phyloP scores from a whole-genome alignment of 2,329 filamentous ascomycete genomes.

The Aspergillus sp. region DNA sequence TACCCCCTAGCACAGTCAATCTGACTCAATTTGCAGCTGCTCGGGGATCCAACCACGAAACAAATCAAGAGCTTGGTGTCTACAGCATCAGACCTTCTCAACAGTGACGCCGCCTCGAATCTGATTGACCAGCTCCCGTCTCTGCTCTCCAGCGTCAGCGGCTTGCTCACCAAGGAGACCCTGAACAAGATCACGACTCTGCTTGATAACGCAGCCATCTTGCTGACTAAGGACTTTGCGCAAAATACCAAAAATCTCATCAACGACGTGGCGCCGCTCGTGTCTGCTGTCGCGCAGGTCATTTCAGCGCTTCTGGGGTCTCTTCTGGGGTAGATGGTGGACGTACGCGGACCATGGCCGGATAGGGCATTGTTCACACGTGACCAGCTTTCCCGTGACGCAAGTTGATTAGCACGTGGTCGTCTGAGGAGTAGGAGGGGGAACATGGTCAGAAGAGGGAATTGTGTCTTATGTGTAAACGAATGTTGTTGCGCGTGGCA shows the following conservation, averaged over 20 bases:
- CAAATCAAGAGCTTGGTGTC: conserved; percentile 9
- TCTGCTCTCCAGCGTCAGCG: conserved; percentile 5
- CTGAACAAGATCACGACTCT: conserved; percentile 7
- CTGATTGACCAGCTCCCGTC: conserved; percentile 6
- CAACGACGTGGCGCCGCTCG: conserved; percentile 10
- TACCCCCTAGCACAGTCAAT: too few species aligned
- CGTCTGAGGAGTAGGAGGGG: too few species aligned
- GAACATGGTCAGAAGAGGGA: too few species aligned
- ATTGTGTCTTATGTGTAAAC: too few species aligned
- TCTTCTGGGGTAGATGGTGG: conserved; percentile 6
- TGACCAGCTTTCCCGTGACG: too few species aligned
- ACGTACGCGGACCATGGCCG: too few species aligned
- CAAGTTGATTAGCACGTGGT: too few species aligned
- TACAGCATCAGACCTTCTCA: conserved; percentile 4
- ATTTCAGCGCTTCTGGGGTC: conserved; percentile 10
- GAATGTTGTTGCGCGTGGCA: too few species aligned
- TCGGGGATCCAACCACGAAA: conserved; percentile 4
- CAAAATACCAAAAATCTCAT: conserved; percentile 5
- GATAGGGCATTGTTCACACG: too few species aligned
- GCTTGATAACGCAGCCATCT: conserved; percentile 5
- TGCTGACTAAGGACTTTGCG: conserved; percentile 8
- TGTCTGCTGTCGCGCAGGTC: conserved; percentile 11
- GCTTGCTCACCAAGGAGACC: conserved; percentile 4
- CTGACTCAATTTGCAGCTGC: background rate
- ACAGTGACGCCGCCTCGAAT: background rate